Base-by-base conservation (phyloP, 805 yeast genomes). In the Ogataea paradorogensis region DNA sequence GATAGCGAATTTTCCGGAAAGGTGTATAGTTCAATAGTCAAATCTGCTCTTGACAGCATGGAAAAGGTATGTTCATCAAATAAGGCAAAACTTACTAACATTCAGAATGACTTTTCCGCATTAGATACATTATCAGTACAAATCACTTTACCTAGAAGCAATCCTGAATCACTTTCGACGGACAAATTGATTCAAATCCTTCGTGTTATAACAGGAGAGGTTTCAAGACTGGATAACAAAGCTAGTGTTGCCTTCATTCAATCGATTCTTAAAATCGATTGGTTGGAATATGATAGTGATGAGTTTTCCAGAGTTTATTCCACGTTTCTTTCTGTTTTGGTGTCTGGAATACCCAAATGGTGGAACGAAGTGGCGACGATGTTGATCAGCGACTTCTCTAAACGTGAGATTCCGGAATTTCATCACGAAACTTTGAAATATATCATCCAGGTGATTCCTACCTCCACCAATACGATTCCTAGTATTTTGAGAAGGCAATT, bases 331-430 rank as follows among this genome's bases (percentile, higher is more conserved):
- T 73, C 79, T 31, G 85, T 90, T 20, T 70, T 91, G 38, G 85
- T 90, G 27, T 83, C 95, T 3, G 84, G 91, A 32, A 71, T 82
- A 45, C 98, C 98, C 7, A 86, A 81, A 60, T 91, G 95, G 86
- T 80, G 93, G 78, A 74, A 77, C 47, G 95, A 86, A 43, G 86
- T 91, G n/a, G 80, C 85, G 15, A 67, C 71, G 44, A 74, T 76
- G 42, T 62, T 91, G n/a, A 73, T 89, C 9, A 52, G 70, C 14
- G 88, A 80, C 52, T 84, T 91, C 52, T 38, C 44, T 7, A 24
- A 44, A 20, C 50, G 45, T 4, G 39, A 34, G 4, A 32, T 40
- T 27, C 20, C 59, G 13, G 40, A 43, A 11, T 43, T 79, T 47
- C 83, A 80, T 61, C 97, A 91, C 64, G 70, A 71, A 10, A 70